phyloP scores from a whole-genome alignment of 2,329 filamentous ascomycete species.

The Arthrobotrys musiformis region DNA sequence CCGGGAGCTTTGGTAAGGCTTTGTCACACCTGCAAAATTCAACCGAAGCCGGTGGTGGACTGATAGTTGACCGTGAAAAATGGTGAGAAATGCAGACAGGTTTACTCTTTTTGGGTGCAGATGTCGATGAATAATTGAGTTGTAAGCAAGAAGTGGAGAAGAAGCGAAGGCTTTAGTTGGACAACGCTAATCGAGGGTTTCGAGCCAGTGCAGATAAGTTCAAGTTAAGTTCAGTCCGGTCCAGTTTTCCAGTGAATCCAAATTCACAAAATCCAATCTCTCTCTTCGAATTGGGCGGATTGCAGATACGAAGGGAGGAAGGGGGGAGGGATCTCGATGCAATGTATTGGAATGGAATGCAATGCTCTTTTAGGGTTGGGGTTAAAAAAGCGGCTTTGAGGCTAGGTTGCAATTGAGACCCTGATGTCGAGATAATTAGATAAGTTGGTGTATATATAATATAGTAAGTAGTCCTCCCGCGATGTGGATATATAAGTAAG shows the following conservation, averaged over 20 bases:
- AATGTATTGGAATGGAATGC: neutral
- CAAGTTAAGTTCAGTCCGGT: neutral
- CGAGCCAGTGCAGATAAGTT: neutral
- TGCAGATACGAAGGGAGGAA: conserved; percentile 13
- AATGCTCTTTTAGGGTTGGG: neutral
- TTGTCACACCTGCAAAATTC: conserved; percentile 38
- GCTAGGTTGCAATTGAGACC: too few relatives aligned
- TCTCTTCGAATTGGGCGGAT: neutral
- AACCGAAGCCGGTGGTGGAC: conserved; percentile 37
- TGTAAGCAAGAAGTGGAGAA: conserved; percentile 56
- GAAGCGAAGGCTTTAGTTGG: conserved; percentile 47
- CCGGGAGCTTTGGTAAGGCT: conserved; percentile 40
- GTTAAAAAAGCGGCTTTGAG: too few relatives aligned
- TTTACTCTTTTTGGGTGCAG: conserved; percentile 55
- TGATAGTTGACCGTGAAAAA: conserved; percentile 17
- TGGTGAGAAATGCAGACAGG: conserved; percentile 30
- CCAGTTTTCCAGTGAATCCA: too few relatives aligned
- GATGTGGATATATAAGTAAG: too few relatives aligned
- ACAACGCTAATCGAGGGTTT: conserved; percentile 41
- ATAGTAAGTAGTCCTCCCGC: too few relatives aligned
- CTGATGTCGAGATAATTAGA: too few relatives aligned
- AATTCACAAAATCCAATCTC: too few relatives aligned
- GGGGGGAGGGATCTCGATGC: neutral
- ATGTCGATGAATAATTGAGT: conserved; percentile 55
- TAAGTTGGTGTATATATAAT: conserved; percentile 2